Evolutionary conservation across 2,329 filamentous ascomycete genomes (phyloP).

Genomic region (Alternaria postmessia): DNA sequence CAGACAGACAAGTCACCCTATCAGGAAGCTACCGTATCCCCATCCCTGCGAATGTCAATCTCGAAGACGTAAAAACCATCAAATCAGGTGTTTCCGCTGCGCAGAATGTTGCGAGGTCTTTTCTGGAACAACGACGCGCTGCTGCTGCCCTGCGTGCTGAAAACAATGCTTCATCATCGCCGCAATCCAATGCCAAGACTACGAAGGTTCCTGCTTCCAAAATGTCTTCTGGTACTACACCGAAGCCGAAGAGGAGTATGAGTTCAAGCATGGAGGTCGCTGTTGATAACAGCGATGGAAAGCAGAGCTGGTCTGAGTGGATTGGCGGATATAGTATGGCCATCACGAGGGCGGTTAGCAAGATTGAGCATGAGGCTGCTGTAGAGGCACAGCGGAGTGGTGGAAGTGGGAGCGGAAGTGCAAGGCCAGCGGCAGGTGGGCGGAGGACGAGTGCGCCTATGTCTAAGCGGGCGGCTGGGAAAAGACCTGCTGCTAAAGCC

Average conservation of each 20-base stretch:
- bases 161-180: neutral
- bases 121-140: conserved; percentile 42
- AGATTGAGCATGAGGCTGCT: conserved; percentile 48
- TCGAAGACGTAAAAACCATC: conserved; percentile 45
- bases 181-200: neutral
- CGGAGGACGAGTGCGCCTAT: conserved; percentile 13
- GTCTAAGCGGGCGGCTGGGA: conserved; percentile 15
- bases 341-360: conserved; percentile 47
- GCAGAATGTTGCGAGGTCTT: conserved; percentile 44
- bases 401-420: neutral
- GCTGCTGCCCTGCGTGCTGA: conserved; percentile 19
- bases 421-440: neutral
- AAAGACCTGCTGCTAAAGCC: conserved; percentile 30
- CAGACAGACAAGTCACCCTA: conserved; percentile 45
- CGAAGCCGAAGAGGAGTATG: conserved; percentile 16
- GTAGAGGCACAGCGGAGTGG: conserved; percentile 37
- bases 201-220: conserved; percentile 7
- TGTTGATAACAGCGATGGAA: conserved; percentile 23
- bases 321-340: conserved; percentile 51
- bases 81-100: conserved; percentile 46
- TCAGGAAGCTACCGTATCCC: conserved; percentile 49
- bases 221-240: neutral
- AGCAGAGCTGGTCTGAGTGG: conserved; percentile 49
- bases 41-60: conserved; percentile 41
- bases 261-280: conserved; percentile 27